Evolutionary conservation across 1,139 yeast species (phyloP), one percentile per base, ranked within the genome.

Genomic region (Candida sp.): DNA sequence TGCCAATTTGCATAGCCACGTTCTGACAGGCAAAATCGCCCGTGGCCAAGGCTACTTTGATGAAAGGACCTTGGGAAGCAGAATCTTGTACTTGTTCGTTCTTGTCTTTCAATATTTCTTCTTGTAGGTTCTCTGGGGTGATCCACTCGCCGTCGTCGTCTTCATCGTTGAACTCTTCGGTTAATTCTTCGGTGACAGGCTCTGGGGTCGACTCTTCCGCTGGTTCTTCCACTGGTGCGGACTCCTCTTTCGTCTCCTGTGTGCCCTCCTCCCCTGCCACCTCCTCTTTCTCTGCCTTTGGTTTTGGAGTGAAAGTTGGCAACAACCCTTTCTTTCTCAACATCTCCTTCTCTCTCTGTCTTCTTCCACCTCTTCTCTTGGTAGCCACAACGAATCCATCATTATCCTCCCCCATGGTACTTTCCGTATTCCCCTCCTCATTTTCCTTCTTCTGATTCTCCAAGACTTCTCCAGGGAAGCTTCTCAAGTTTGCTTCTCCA

Each of bases 1-100:
- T 71, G 6, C 98, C 97, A 62, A 96, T 80, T 69, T 94, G 98
- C 73, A 96, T 78, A 1, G 97, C 84, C 8, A 93, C 97, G 68
- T 94, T 94, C 68, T 94, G 99, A 67, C 94, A 90, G 3, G 99
- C 98, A 75, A 93, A 94, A 83, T 94, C 99, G 28, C 97, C 97
- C 0, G 98, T 89, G 1, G 97, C 88, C 51, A 94, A 74, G 1
- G 98, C 99, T 26, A 88, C 96, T 56, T 85, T 83, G 56, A 84
- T 78, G 25, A 62, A 44, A 8, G 72, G 66, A 1, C 58, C 61
- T 4, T 72, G 63, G 26, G 66, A 63, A 17, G 54, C 60, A 17
- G 69, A 65, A 48, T 73, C 84, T 55, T 63, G 67, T 17, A 69
- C 63, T 9, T 67, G 67, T 59, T 78, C 84, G 40, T 75, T 84